These are phyloP conservation scores for Tilletiopsis washingtonensis DNA, from an alignment of 1,284 basidiomycete genomes.

Conservation along the genomic window DNA sequence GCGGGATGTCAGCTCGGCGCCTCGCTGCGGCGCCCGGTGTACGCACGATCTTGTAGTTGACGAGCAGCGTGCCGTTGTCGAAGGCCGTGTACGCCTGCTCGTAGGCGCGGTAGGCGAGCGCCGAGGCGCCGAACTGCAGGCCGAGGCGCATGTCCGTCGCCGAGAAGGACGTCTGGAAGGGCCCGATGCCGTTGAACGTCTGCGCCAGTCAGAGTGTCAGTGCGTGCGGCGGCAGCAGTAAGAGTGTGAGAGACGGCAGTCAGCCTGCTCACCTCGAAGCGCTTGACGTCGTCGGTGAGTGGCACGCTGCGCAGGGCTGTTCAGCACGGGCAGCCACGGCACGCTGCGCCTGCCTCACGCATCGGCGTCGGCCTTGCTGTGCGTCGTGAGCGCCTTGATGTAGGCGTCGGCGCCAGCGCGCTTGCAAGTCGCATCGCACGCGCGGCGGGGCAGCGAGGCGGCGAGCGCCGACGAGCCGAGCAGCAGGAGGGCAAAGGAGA, in stretches of 20 bases:
- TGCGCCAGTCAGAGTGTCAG: no score
- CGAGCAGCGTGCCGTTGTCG: not conserved
- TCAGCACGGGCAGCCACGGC: not conserved
- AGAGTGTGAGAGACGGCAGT: not conserved
- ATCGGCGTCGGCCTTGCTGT: not conserved
- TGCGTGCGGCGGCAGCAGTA: not conserved
- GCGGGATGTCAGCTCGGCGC: not conserved
- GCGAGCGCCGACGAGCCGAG: no score
- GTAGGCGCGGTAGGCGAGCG: not conserved
- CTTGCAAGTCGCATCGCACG: no score
- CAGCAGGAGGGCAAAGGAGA: no score
- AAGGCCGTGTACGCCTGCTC: not conserved
- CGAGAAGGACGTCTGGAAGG: not conserved
- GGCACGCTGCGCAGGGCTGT: not conserved
- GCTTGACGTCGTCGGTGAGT: not conserved
- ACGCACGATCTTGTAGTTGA: not conserved
- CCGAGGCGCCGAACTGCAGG: not conserved
- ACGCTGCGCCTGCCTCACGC: not conserved
- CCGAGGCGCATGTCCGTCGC: not conserved
- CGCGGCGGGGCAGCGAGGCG: no score
- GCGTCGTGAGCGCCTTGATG: not conserved
- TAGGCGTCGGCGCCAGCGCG: no score
- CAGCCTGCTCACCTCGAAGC: not conserved
- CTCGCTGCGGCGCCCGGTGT: not conserved
- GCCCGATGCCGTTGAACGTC: not conserved